phyloP scores from a whole-genome alignment of 805 yeast genomes.

The Yamadazyma takamatsuzukensis region DNA sequence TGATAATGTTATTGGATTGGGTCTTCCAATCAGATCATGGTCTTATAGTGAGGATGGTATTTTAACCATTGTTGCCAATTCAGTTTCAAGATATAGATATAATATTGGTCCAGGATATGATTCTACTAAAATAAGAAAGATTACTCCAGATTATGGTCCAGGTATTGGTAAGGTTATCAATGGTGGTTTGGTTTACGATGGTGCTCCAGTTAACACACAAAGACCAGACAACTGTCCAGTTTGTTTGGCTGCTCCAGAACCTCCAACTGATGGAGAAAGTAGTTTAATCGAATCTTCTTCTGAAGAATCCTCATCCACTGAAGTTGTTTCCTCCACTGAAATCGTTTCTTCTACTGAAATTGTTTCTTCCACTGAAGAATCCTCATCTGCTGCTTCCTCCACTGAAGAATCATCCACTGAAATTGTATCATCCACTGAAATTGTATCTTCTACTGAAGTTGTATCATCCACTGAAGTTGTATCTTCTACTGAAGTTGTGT shows the following conservation, averaged over 20 bases:
- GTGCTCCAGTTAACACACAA: slow-evolving; percentile 16
- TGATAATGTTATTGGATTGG: slow-evolving; percentile 24
- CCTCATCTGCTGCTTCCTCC: slow-evolving; percentile 5
- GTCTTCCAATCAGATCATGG: slow-evolving; percentile 12
- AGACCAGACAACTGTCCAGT: slow-evolving; percentile 19
- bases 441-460: slow-evolving; percentile 1
- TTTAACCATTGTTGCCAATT: slow-evolving; percentile 10
- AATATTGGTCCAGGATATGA: slow-evolving; percentile 23
- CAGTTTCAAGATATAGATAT: slow-evolving; percentile 12
- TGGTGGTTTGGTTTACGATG: slow-evolving; percentile 17
- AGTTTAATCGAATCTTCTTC: slow-evolving; percentile 6
- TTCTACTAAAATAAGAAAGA: slow-evolving; percentile 9
- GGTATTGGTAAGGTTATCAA: slow-evolving; percentile 17
- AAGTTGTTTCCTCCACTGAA: slow-evolving; percentile 3
- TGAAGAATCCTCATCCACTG: slow-evolving; percentile 4
- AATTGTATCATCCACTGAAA: not conserved
- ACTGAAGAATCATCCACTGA: slow-evolving; percentile 1
- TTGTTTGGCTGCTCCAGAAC: slow-evolving; percentile 15
- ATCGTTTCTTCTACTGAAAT: slow-evolving; percentile 3
- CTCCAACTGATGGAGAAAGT: slow-evolving; percentile 13
- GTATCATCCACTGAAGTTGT: not conserved
- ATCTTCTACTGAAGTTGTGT: slow-evolving; percentile 1
- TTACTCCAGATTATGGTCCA: slow-evolving; percentile 15
- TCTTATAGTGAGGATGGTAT: slow-evolving; percentile 11
- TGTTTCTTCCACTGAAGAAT: slow-evolving; percentile 20